Conservation (phyloP, 805 yeast species). For the Candida tammaniensis region DNA sequence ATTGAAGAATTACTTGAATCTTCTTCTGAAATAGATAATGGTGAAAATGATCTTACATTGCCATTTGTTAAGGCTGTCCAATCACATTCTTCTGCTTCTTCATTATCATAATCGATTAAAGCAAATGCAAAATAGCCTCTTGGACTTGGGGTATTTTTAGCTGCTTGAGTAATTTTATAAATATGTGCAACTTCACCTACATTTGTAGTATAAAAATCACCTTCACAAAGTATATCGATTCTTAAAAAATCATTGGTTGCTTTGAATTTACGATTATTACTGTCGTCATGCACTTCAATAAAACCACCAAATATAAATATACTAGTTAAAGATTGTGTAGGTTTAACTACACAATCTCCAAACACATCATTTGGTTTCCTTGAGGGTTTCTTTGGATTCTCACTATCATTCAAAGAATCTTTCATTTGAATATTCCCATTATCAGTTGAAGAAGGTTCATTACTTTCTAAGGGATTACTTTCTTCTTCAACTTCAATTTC, state of each 20-base stretch:
- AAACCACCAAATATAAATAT: slow-evolving; percentile 43
- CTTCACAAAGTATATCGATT: slow-evolving; percentile 28
- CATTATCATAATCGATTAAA: slow-evolving; percentile 22
- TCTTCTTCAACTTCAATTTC: slow-evolving; percentile 1
- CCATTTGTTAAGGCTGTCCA: slow-evolving; percentile 9
- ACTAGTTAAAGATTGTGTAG: slow-evolving; percentile 21
- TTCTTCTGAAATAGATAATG: slow-evolving; percentile 12
- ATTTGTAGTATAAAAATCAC: slow-evolving; percentile 9
- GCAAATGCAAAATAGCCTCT: slow-evolving; percentile 39
- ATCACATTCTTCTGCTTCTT: slow-evolving; percentile 19
- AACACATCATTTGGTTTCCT: slow-evolving; percentile 10
- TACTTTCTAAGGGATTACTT: slow-evolving; percentile 1
- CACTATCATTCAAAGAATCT: no score
- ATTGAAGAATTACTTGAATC: slow-evolving; percentile 11
- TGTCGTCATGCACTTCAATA: slow-evolving; percentile 5
- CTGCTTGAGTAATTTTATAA: slow-evolving; percentile 10
- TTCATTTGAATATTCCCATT: background rate
- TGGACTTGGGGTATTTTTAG: slow-evolving; percentile 28
- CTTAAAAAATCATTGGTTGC: slow-evolving; percentile 35
- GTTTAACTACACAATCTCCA: slow-evolving; percentile 14
- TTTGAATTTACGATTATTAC: slow-evolving; percentile 20
- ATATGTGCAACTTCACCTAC: slow-evolving; percentile 16
- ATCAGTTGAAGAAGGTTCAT: background rate
- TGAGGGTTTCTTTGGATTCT: no score
- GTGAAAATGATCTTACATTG: slow-evolving; percentile 12